Evolutionary conservation across 495 filamentous ascomycete species (phyloP), one percentile per base, ranked within the genome.

Genomic region (Aspergillus cristatus): DNA sequence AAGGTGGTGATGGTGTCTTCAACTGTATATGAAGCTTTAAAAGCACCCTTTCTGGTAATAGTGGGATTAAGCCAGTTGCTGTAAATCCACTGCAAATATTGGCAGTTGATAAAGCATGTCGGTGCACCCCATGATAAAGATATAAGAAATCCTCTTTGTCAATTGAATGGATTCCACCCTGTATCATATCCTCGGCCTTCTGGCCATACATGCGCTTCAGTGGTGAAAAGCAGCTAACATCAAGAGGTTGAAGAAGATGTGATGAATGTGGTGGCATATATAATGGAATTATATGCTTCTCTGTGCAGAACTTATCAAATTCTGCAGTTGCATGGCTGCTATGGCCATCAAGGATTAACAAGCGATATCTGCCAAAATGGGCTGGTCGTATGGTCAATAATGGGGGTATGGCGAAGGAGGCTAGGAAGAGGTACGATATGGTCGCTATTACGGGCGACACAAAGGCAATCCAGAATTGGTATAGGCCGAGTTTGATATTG

Each of bases 291-390:
- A n/a, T n/a, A n/a, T n/a, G n/a, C n/a, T n/a, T n/a, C n/a, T n/a
- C n/a, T n/a, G n/a, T 44, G 32, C 31, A 48, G 34, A 31, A 57
- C 4, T 20, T 2, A 18, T 57, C 35, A 38, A 62, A 58, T 28
- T 58, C 38, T 25, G 28, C 12, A 12, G 41, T 48, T 13, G 34
- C 24, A 31, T 59, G 48, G 38, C 50, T 59, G 25, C 50, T 41
- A 42, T 61, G 50, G 28, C 56, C 51, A 36, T 61, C 41, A 26
- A 60, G 37, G 22, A 63, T 47, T 12, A 63, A 30, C 14, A 63
- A 40, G 13, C 45, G 41, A 45, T 60, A 50, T 34, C 28, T 32
- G 22, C 51, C 48, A 20, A 35, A n/a, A n/a, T n/a, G n/a, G n/a
- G n/a, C n/a, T n/a, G n/a, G n/a, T n/a, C n/a, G n/a, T n/a, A n/a